These are phyloP conservation scores for Nicotiana noctiflora DNA, from an alignment of 257 asterid species.

Conservation along the genomic window DNA sequence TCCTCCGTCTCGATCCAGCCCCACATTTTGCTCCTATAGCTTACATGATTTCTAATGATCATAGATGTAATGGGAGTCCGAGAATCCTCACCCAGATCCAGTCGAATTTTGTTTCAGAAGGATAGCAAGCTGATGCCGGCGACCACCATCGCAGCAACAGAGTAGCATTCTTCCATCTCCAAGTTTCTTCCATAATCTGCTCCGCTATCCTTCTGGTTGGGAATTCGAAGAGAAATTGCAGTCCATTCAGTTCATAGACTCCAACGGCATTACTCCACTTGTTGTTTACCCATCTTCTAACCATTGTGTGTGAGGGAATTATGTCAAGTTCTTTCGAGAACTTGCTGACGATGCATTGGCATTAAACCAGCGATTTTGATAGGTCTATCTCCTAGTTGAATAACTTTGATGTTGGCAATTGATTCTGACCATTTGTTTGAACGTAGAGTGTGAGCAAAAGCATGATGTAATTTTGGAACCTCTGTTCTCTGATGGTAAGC, in stretches of 20 bases:
- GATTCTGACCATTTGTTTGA: too few relatives aligned
- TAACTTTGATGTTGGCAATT: too few relatives aligned
- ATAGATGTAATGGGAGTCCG: neutral
- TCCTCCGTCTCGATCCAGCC: neutral
- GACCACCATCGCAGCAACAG: neutral
- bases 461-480: too few relatives aligned
- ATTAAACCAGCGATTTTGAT: too few relatives aligned
- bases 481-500: too few relatives aligned
- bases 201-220: neutral
- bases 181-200: too few relatives aligned
- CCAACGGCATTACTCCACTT: neutral
- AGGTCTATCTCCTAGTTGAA: too few relatives aligned
- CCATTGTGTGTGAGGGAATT: neutral
- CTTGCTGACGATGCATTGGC: neutral
- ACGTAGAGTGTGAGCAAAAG: too few relatives aligned
- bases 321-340: neutral
- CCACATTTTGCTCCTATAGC: neutral
- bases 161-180: neutral
- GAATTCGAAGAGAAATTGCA: neutral
- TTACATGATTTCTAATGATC: neutral
- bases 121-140: neutral
- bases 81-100: neutral
- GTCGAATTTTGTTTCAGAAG: neutral
- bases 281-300: neutral
- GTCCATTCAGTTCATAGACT: neutral